phyloP scores from a whole-genome alignment of 805 yeast species.

The Barnettozyma wickerhamii region DNA sequence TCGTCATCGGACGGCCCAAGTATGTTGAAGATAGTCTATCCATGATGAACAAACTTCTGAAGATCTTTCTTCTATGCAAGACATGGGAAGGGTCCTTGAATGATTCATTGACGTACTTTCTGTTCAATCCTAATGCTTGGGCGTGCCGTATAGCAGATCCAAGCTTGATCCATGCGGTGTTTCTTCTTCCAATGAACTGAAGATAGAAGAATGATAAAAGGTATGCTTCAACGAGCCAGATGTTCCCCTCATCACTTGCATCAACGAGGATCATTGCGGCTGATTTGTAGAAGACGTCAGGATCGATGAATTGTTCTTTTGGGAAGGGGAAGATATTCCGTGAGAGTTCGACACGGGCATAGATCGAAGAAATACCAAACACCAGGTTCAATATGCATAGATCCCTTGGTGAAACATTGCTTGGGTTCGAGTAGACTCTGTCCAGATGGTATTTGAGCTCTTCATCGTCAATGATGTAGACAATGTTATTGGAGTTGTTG shows the following conservation, averaged over 20 bases:
- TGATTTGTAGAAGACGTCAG: conserved; percentile 32
- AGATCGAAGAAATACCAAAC: conserved; percentile 38
- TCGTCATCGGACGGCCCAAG: conserved; percentile 35
- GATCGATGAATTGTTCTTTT: conserved; percentile 22
- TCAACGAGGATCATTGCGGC: conserved; percentile 30
- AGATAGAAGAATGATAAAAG: conserved; percentile 37
- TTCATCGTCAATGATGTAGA: conserved; percentile 36
- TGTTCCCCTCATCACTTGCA: conserved; percentile 34
- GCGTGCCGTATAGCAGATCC: conserved; percentile 41
- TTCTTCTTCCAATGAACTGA: conserved; percentile 35
- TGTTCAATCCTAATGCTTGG: conserved; percentile 38
- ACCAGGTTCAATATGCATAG: conserved; percentile 35
- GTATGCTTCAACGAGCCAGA: conserved; percentile 41
- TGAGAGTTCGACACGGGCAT: conserved; percentile 28
- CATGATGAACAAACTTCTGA: conserved; percentile 31
- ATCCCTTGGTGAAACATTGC: conserved; percentile 23
- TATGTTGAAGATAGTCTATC: conserved; percentile 32
- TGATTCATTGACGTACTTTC: conserved; percentile 35
- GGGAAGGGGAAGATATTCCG: conserved; percentile 25
- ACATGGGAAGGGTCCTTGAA: conserved; percentile 27
- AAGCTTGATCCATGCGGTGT: conserved; percentile 40
- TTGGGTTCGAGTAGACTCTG: conserved; percentile 29
- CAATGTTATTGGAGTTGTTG: conserved; percentile 36
- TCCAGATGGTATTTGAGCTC: conserved; percentile 28
- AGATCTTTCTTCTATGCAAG: conserved; percentile 31